Evolutionary conservation across 768 basidiomycete species (phyloP).

Genomic region (Asterophora lycoperdoides): DNA sequence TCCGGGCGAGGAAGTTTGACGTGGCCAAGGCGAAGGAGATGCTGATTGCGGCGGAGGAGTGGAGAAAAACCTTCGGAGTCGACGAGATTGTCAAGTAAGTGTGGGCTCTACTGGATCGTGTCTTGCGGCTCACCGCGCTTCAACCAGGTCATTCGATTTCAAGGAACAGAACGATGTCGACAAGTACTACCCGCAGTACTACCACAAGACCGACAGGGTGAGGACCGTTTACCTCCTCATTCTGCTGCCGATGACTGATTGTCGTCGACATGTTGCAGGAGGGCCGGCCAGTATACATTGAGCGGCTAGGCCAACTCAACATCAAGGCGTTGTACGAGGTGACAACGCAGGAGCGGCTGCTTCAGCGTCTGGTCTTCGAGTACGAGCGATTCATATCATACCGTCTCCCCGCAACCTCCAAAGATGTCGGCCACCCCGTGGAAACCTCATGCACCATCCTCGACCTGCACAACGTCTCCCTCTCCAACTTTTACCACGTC

Average conservation of each 20-base stretch:
- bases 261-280: slow-evolving; percentile 46
- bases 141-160: slow-evolving; percentile 77
- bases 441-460: slow-evolving; percentile 98
- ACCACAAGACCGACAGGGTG: slow-evolving; percentile 95
- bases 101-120: neutral
- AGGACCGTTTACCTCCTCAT: slow-evolving; percentile 11
- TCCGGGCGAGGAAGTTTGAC: slow-evolving; percentile 93
- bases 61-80: slow-evolving; percentile 83
- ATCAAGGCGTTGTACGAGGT: slow-evolving; percentile 74
- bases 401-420: slow-evolving; percentile 78
- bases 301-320: slow-evolving; percentile 88
- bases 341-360: slow-evolving; percentile 84
- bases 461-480: slow-evolving; percentile 69
- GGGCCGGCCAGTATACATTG: slow-evolving; percentile 93
- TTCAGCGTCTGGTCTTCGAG: slow-evolving; percentile 84
- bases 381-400: slow-evolving; percentile 85
- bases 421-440: slow-evolving; percentile 73
- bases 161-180: slow-evolving; percentile 78
- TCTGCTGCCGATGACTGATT: no score
- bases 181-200: slow-evolving; percentile 93
- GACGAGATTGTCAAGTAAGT: slow-evolving; percentile 67
- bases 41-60: slow-evolving; percentile 77
- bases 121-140: slow-evolving; percentile 1
- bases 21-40: slow-evolving; percentile 76
- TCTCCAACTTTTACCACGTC: slow-evolving; percentile 84